These are phyloP conservation scores for Phytophthora capsici DNA, from an alignment of 352 stramenopile species.

Conservation along the genomic window DNA sequence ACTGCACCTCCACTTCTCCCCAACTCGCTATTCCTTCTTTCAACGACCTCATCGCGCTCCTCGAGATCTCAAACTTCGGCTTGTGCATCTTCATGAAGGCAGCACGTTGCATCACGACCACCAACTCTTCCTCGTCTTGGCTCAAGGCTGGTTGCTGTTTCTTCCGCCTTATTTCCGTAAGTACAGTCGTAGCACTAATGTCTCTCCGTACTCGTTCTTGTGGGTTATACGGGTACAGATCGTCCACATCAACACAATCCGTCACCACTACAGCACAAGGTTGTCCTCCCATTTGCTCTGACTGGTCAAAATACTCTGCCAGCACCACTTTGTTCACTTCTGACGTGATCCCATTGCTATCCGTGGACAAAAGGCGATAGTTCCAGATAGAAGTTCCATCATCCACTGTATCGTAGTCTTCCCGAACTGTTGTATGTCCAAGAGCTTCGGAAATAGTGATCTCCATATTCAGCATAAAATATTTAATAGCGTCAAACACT, in stretches of 20 bases:
- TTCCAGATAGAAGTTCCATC: slow-evolving; percentile 43
- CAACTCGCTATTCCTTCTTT: slow-evolving; percentile 42
- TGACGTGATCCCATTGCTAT: slow-evolving; percentile 29
- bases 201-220: slow-evolving; percentile 43
- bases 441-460: slow-evolving; percentile 62
- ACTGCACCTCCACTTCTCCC: slow-evolving; percentile 41
- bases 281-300: slow-evolving; percentile 12
- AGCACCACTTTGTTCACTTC: slow-evolving; percentile 34
- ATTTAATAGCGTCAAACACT: slow-evolving; percentile 58
- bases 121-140: slow-evolving; percentile 23
- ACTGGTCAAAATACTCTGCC: slow-evolving; percentile 41
- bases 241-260: slow-evolving; percentile 56
- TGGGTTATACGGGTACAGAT: slow-evolving; percentile 49
- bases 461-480: slow-evolving; percentile 61
- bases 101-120: slow-evolving; percentile 42
- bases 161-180: slow-evolving; percentile 27
- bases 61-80: slow-evolving; percentile 30
- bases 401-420: slow-evolving; percentile 51
- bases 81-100: slow-evolving; percentile 45
- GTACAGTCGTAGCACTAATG: slow-evolving; percentile 39
- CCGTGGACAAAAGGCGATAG: slow-evolving; percentile 50
- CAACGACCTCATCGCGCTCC: slow-evolving; percentile 26
- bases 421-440: slow-evolving; percentile 52
- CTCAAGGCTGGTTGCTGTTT: slow-evolving; percentile 15
- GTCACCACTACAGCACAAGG: slow-evolving; percentile 41